phyloP scores from a whole-genome alignment of 2,329 filamentous ascomycete genomes.

The Fusarium beomiforme region DNA sequence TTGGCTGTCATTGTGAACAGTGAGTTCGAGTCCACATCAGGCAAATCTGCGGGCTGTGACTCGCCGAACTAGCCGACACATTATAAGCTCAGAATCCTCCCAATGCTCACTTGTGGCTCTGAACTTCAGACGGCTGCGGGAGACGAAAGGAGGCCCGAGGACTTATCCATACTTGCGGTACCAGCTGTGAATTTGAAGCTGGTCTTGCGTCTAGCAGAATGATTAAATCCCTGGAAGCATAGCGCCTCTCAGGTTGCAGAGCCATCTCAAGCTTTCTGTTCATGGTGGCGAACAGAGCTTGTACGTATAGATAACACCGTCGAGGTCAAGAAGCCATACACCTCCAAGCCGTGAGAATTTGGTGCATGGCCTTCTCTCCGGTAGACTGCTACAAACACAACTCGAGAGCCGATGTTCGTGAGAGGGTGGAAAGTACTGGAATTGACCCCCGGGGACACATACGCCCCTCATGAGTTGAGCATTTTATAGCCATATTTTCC shows the following conservation, averaged over 20 bases:
- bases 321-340: background rate
- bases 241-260: background rate
- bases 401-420: background rate
- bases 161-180: background rate
- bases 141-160: background rate
- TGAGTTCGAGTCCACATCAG: slow-evolving; percentile 9
- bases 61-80: slow-evolving; percentile 25
- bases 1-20: slow-evolving; percentile 24
- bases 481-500: background rate
- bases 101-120: background rate
- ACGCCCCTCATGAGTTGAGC: background rate
- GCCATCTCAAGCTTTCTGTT: background rate
- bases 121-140: background rate
- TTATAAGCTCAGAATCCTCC: background rate
- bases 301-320: background rate
- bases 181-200: background rate
- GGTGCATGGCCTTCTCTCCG: background rate
- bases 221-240: background rate
- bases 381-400: background rate
- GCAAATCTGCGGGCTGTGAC: slow-evolving; percentile 2
- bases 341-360: background rate
- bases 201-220: background rate
- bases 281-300: background rate
- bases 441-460: background rate
- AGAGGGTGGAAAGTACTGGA: background rate